These are phyloP conservation scores for Penicillium olsonii DNA, from an alignment of 2,329 filamentous ascomycete genomes.

Conservation along the genomic window DNA sequence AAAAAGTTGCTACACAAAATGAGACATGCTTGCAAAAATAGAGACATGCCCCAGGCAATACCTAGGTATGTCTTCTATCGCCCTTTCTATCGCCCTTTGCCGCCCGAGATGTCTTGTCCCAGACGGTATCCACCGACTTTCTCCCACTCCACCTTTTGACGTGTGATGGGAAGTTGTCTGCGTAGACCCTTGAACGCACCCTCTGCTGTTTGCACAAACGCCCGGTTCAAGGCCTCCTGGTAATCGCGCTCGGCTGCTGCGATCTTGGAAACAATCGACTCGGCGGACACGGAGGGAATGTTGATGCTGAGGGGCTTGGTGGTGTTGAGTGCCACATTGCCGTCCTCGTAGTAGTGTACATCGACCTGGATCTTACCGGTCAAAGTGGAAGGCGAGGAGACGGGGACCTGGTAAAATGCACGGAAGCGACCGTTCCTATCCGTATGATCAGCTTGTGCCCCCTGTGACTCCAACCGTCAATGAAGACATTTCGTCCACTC, in stretches of 20 bases:
- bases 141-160: conserved; percentile 99
- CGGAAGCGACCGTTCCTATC: conserved; percentile 93
- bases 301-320: conserved; percentile 70
- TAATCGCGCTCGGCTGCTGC: conserved; percentile 83
- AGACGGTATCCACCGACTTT: conserved; percentile 92
- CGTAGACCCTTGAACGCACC: conserved; percentile 92
- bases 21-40: conserved; percentile 4
- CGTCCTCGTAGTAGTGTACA: conserved; percentile 99
- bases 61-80: too few relatives aligned
- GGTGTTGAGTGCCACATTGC: conserved; percentile 92
- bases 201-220: conserved; percentile 85
- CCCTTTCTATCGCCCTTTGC: conserved; percentile 48
- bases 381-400: conserved; percentile 63
- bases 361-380: conserved; percentile 86
- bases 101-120: conserved; percentile 75
- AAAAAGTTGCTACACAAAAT: conserved; percentile 1
- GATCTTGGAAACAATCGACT: conserved; percentile 76
- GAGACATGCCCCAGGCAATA: conserved; percentile 7
- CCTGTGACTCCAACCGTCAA: too few relatives aligned
- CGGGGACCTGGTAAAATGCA: conserved; percentile 77
- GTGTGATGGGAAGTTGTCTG: conserved; percentile 90
- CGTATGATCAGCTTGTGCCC: neutral
- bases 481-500: conserved; percentile 16
- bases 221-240: conserved; percentile 91
- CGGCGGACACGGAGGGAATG: conserved; percentile 63